Base-by-base conservation (phyloP, 768 basidiomycete genomes). In the Pleurotus tuber-regium region DNA sequence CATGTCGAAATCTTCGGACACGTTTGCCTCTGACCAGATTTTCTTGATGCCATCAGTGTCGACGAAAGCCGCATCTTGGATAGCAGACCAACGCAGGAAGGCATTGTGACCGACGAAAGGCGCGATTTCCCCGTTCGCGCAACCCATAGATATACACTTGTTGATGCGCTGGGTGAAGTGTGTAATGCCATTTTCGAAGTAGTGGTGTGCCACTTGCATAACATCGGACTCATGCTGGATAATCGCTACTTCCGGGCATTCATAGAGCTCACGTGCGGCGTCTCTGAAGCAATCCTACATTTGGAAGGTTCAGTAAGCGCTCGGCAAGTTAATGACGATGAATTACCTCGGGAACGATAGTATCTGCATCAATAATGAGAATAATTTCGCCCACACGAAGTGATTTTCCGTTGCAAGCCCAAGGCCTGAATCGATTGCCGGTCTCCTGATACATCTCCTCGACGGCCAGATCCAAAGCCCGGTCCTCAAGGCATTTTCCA, bases 141-240 rank as follows among this genome's bases (percentile, higher is more conserved):
- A 84, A 12, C 82, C 80, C 77, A 91, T 82, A 0, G 88, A 86
- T 31, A 91, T 91, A 63, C 79, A 83, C 64, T 82, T 83, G 65
- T 94, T 92, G 70, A 95, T 91, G 30, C 90, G 80, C 18, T 84
- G 82, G 1, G 92, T 94, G 69, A 96, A 95, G 66, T 86, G 85
- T 10, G 92, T 82, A 54, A 95, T 86, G 14, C 89, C 90, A 58
- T 92, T 92, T 64, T 96, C 92, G 61, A 95, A 94, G 69, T 88
- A 94, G 66, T 92, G 86, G 65, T 87, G 74, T 0, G 86, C 90
- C 50, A 92, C 90, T 66, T 94, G 89, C 86, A 93, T 91, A 58
- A 94, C 91, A 59, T 91, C 89, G 4, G 88, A 91, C 60, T 89
- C 88, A 63, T 96, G 92, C 63, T 95, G 92, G 48, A 96, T 87